A percentile compares a stretch with the other conserved stretches of the same genome.
Evolutionary conservation across 768 basidiomycete genomes (phyloP).

Genomic region (Tremella yokohamensis): DNA sequence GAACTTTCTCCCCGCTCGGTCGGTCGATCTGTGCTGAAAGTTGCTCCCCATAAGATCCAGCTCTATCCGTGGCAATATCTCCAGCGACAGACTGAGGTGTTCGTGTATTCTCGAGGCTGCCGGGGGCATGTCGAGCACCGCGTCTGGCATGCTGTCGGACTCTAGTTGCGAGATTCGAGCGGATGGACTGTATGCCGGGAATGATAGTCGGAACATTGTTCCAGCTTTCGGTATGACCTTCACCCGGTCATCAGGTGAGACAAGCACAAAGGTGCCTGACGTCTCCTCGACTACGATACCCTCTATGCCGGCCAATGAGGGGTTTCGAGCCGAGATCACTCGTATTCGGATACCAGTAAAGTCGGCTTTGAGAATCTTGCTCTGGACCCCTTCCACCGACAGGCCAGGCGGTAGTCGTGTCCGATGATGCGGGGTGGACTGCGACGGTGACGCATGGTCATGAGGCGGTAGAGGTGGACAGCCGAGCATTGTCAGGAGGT

Average conservation of each 20-base stretch:
- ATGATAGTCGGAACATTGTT: conserved; percentile 33
- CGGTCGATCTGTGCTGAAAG: conserved; percentile 37
- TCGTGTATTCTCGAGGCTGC: conserved; percentile 2
- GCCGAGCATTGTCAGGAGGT: conserved; percentile 29
- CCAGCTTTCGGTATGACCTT: conserved; percentile 45
- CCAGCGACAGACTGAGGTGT: conserved; percentile 18
- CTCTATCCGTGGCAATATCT: conserved; percentile 28
- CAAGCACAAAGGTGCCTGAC: conserved; percentile 41
- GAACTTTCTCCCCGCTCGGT: conserved; percentile 48
- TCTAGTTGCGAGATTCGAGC: background rate
- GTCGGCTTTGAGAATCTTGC: conserved; percentile 46
- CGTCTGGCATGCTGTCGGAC: background rate
- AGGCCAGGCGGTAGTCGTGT: background rate
- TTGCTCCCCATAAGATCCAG: conserved; percentile 38
- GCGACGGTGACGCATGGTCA: background rate
- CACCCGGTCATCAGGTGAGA: conserved; percentile 18
- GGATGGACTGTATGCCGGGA: conserved; percentile 42
- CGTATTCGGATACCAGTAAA: conserved; percentile 38
- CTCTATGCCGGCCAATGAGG: conserved; percentile 22
- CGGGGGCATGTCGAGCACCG: background rate
- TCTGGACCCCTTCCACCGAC: conserved; percentile 28
- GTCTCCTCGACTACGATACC: conserved; percentile 50
- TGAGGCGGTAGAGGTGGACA: conserved; percentile 21
- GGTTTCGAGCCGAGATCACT: conserved; percentile 28
- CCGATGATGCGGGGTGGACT: background rate